A percentile compares a stretch with the other conserved stretches of the same genome.
Evolutionary conservation across 768 basidiomycete genomes (phyloP).

Genomic region (Lentinula guzmanii): DNA sequence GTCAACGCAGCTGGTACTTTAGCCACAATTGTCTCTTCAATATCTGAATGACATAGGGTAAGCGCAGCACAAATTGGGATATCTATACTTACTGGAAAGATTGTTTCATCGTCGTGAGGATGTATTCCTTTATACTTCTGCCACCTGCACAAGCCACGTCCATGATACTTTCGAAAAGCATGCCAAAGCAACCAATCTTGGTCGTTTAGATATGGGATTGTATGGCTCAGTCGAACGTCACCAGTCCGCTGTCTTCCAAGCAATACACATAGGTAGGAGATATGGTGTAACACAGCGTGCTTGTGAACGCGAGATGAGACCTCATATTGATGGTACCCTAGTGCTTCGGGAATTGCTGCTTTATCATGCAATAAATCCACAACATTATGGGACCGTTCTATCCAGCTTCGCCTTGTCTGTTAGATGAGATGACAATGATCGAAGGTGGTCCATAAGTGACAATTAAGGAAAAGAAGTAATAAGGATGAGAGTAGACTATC

Average conservation of each 20-base stretch:
- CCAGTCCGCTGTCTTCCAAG: slow-evolving; percentile 90
- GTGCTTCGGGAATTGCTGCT: slow-evolving; percentile 55
- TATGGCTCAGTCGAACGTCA: slow-evolving; percentile 87
- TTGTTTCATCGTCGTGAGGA: slow-evolving; percentile 94
- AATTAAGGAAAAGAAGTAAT: slow-evolving; percentile 97
- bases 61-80: no score
- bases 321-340: slow-evolving; percentile 81
- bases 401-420: slow-evolving; percentile 96
- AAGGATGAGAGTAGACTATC: slow-evolving; percentile 43
- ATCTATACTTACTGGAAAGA: slow-evolving; percentile 64
- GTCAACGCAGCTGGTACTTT: slow-evolving; percentile 85
- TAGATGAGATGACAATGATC: slow-evolving; percentile 73
- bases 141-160: slow-evolving; percentile 94
- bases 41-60: slow-evolving; percentile 46
- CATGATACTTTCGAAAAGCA: slow-evolving; percentile 93
- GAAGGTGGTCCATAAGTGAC: slow-evolving; percentile 88
- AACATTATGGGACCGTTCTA: slow-evolving; percentile 82
- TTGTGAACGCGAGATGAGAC: slow-evolving; percentile 86
- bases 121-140: slow-evolving; percentile 90
- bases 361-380: slow-evolving; percentile 86
- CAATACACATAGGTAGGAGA: slow-evolving; percentile 88
- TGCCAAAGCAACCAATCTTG: slow-evolving; percentile 88
- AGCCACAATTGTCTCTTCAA: slow-evolving; percentile 91
- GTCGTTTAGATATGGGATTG: slow-evolving; percentile 84
- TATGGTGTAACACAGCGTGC: slow-evolving; percentile 81